phyloP scores from a whole-genome alignment of 441 rosid species.

The Kokia cookei region DNA sequence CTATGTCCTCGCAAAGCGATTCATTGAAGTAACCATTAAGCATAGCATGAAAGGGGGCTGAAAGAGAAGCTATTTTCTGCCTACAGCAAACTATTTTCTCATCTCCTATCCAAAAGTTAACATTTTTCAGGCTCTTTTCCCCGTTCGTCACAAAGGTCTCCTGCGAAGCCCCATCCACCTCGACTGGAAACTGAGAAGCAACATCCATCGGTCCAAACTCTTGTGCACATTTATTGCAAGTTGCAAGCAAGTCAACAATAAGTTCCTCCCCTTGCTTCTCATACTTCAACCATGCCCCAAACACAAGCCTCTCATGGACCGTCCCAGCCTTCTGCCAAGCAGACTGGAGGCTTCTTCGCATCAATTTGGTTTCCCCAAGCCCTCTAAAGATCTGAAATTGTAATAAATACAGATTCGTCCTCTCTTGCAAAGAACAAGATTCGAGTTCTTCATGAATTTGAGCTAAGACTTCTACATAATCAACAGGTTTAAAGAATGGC shows the following conservation, averaged over 20 bases:
- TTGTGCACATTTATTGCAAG: constrained; percentile 65
- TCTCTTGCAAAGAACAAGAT: constrained; percentile 59
- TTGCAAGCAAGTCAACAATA: constrained; percentile 70
- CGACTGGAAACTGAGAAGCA: constrained; percentile 44
- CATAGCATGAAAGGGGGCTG: constrained; percentile 88
- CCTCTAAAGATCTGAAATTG: constrained; percentile 93
- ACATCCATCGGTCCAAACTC: constrained; percentile 72
- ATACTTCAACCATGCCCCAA: constrained; percentile 89
- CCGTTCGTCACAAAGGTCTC: constrained; percentile 27
- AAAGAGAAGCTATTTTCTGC: constrained; percentile 71
- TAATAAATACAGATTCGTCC: constrained; percentile 64
- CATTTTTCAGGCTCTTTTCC: constrained; percentile 32
- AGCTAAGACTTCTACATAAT: constrained; percentile 93
- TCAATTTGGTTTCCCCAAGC: constrained; percentile 82
- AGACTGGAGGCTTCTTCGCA: constrained; percentile 80
- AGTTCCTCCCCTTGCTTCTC: constrained; percentile 88
- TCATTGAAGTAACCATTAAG: constrained; percentile 88
- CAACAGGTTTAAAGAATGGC: constrained; percentile 80
- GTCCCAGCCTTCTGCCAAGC: constrained; percentile 87
- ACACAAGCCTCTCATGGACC: constrained; percentile 79
- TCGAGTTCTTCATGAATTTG: constrained; percentile 98
- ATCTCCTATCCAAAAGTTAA: constrained; percentile 63
- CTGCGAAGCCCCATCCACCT: constrained; percentile 23
- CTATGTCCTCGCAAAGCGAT: constrained; percentile 67
- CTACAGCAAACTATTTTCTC: constrained; percentile 80